phyloP scores from a whole-genome alignment of 2,329 filamentous ascomycete genomes.

The Keithomyces neogunnii region DNA sequence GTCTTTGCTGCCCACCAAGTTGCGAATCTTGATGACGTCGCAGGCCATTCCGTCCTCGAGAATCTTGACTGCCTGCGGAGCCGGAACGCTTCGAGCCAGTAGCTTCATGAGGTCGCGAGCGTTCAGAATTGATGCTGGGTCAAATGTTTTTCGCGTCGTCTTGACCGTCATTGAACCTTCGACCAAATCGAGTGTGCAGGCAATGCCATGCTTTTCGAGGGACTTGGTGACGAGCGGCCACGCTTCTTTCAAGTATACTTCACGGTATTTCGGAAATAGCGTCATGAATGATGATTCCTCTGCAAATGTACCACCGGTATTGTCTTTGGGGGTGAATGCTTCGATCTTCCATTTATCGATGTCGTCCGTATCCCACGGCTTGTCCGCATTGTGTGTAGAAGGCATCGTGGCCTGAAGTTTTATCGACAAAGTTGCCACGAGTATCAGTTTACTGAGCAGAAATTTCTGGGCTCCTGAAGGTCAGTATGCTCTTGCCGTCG shows the following conservation, averaged over 20 bases:
- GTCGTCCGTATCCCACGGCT: conserved; percentile 93
- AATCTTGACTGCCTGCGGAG: conserved; percentile 88
- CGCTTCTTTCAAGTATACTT: conserved; percentile 83
- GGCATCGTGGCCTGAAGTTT: conserved; percentile 49
- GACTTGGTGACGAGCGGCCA: conserved; percentile 88
- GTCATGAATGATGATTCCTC: conserved; percentile 88
- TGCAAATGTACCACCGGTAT: conserved; percentile 73
- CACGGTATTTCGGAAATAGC: conserved; percentile 92
- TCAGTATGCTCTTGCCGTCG: neutral
- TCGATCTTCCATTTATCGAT: conserved; percentile 97
- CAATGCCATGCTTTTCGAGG: conserved; percentile 80
- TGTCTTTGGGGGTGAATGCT: conserved; percentile 77
- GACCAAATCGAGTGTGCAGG: conserved; percentile 86
- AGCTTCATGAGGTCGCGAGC: conserved; percentile 92
- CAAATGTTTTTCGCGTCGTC: conserved; percentile 84
- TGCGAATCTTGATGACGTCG: conserved; percentile 94
- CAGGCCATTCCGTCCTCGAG: conserved; percentile 85
- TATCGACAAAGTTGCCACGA: neutral
- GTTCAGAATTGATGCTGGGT: conserved; percentile 88
- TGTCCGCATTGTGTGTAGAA: conserved; percentile 80
- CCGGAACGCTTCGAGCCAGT: conserved; percentile 82
- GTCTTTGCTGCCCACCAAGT: conserved; percentile 85
- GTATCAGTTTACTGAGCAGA: no score
- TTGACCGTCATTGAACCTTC: conserved; percentile 96
- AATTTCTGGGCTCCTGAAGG: neutral